Percentiles rank a stretch among this genome's conserved stretches.
Conservation (phyloP, 2,329 filamentous ascomycete species). For the Pseudocercospora cruenta region DNA sequence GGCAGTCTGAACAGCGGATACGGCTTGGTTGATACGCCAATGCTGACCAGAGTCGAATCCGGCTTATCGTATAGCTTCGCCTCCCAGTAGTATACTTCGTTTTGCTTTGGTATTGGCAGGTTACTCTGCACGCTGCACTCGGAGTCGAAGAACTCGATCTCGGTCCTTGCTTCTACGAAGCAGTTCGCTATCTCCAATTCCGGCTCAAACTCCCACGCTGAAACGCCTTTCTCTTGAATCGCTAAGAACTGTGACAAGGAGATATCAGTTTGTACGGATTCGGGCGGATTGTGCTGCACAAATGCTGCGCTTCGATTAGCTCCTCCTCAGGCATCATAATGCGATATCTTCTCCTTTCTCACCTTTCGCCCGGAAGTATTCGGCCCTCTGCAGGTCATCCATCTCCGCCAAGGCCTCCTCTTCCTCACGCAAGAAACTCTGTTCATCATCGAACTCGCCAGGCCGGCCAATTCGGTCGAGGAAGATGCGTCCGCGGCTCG, state of each 20-base stretch:
- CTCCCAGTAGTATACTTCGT: conserved; percentile 99
- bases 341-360: conserved; percentile 33
- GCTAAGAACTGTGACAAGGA: conserved; percentile 96
- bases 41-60: conserved; percentile 80
- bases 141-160: conserved; percentile 98
- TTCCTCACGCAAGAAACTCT: conserved; percentile 91
- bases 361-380: conserved; percentile 97
- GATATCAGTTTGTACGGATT: conserved; percentile 94
- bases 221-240: conserved; percentile 99
- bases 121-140: conserved; percentile 98
- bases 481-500: conserved; percentile 82
- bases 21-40: conserved; percentile 94
- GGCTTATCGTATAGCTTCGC: conserved; percentile 98
- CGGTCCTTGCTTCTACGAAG: conserved; percentile 93
- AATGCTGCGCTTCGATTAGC: conserved; percentile 66
- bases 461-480: conserved; percentile 91
- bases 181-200: conserved; percentile 98
- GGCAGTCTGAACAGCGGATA: conserved; percentile 94
- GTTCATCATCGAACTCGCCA: conserved; percentile 97
- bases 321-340: not conserved
- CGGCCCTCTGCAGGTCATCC: conserved; percentile 87
- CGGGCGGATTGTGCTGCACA: conserved; percentile 88
- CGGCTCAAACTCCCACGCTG: conserved; percentile 99
- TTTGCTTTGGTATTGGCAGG: conserved; percentile 94
- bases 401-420: conserved; percentile 91